Conservation (phyloP, 176 grass and related monocot genomes). For the Zoysia pacifica region DNA sequence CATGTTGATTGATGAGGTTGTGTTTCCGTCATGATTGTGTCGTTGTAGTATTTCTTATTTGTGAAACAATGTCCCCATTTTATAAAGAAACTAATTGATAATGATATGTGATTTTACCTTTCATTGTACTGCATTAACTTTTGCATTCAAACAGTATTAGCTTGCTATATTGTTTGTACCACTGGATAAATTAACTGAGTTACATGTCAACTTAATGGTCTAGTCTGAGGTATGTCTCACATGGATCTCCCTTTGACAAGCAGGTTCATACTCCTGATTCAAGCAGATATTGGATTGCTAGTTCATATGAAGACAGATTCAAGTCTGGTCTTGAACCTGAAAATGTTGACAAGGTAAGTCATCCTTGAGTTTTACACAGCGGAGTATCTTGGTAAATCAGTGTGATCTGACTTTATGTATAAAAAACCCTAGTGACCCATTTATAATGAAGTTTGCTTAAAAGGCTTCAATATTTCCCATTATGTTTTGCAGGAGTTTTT, state of each 20-base stretch:
- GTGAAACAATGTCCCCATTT: neutral
- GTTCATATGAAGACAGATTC: slow-evolving; percentile 81
- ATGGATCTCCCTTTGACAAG: slow-evolving; percentile 8
- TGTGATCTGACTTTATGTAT: neutral
- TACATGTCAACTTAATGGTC: neutral
- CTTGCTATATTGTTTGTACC: neutral
- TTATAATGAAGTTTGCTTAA: slow-evolving; percentile 33
- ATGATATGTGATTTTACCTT: neutral
- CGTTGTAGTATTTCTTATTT: neutral
- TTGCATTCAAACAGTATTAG: neutral
- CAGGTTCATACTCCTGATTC: slow-evolving; percentile 98
- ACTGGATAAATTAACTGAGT: no score
- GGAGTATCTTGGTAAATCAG: neutral
- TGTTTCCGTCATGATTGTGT: slow-evolving; percentile 31
- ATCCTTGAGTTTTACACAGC: neutral
- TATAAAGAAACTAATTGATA: neutral
- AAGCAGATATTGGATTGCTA: slow-evolving; percentile 95
- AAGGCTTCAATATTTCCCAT: neutral
- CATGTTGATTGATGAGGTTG: slow-evolving; percentile 92
- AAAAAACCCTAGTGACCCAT: neutral
- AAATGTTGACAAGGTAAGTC: slow-evolving; percentile 92
- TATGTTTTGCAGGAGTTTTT: slow-evolving; percentile 73
- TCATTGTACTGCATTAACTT: neutral
- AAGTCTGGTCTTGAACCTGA: slow-evolving; percentile 82
- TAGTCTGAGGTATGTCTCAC: neutral